These are phyloP conservation scores for Apophysomyces variabilis DNA, from an alignment of 371 early-diverging fungal genomes.

Conservation along the genomic window DNA sequence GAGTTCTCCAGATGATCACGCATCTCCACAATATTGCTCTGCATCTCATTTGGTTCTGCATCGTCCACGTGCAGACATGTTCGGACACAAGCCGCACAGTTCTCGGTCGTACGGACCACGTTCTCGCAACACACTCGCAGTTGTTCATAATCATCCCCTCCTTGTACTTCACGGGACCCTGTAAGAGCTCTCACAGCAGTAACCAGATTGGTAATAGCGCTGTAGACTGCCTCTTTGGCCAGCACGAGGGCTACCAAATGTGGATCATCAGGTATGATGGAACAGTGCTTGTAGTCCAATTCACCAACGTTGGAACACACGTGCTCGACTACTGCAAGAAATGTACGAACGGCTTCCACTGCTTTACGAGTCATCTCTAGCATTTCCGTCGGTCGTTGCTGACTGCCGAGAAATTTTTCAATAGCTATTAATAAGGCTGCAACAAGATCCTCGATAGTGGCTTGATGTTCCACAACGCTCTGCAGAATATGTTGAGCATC, in stretches of 20 bases:
- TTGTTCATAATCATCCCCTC: slow-evolving; percentile 28
- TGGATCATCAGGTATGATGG: slow-evolving; percentile 47
- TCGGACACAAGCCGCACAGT: slow-evolving; percentile 39
- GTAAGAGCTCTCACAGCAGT: slow-evolving; percentile 47
- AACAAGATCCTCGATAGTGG: slow-evolving; percentile 34
- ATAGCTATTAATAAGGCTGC: slow-evolving; percentile 24
- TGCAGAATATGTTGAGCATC: slow-evolving; percentile 39
- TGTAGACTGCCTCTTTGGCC: slow-evolving; percentile 53
- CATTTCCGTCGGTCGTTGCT: slow-evolving; percentile 40
- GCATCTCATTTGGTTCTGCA: slow-evolving; percentile 5
- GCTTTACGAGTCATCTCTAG: slow-evolving; percentile 49
- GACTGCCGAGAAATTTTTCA: slow-evolving; percentile 28
- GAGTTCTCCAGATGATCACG: slow-evolving; percentile 26
- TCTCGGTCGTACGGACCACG: slow-evolving; percentile 38
- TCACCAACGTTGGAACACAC: slow-evolving; percentile 46
- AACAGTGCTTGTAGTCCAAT: slow-evolving; percentile 35
- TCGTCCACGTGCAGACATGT: slow-evolving; percentile 27
- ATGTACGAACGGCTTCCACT: slow-evolving; percentile 45
- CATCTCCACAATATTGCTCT: slow-evolving; percentile 22
- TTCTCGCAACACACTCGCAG: slow-evolving; percentile 38
- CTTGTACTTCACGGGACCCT: slow-evolving; percentile 22
- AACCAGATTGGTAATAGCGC: slow-evolving; percentile 52
- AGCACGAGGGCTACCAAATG: slow-evolving; percentile 44
- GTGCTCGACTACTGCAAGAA: slow-evolving; percentile 46
- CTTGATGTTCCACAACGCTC: slow-evolving; percentile 36